Evolutionary conservation across 495 filamentous ascomycete genomes (phyloP).

Genomic region (Xylaria grammica): DNA sequence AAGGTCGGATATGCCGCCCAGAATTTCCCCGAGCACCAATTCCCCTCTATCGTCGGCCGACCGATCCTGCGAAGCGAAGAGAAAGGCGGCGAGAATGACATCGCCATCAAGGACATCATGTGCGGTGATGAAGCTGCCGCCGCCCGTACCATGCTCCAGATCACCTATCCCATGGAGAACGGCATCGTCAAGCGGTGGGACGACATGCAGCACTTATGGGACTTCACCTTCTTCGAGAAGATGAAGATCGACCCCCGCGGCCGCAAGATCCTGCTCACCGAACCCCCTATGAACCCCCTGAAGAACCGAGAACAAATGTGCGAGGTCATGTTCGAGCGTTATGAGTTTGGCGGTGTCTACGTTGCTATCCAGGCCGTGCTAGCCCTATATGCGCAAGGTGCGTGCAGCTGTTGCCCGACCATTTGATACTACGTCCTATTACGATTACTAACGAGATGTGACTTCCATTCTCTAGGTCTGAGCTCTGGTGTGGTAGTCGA

Average conservation of each 20-base stretch:
- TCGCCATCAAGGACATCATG: conserved; percentile 97
- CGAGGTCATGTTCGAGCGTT: conserved; percentile 98
- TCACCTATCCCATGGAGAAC: conserved; percentile 99
- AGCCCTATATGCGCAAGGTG: conserved; percentile 96
- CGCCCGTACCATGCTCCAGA: conserved; percentile 94
- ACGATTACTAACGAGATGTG: background rate
- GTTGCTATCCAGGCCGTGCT: conserved; percentile 98
- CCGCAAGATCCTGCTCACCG: conserved; percentile 97
- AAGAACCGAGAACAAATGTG: conserved; percentile 96
- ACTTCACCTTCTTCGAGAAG: conserved; percentile 97
- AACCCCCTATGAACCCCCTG: conserved; percentile 96
- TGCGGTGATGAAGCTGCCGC: conserved; percentile 97
- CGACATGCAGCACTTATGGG: conserved; percentile 99
- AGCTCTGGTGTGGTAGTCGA: conserved; percentile 97
- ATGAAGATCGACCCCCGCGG: conserved; percentile 89
- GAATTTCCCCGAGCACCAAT: conserved; percentile 99
- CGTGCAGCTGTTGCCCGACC: conserved; percentile 7
- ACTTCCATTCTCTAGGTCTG: conserved; percentile 64
- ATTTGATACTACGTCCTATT: background rate
- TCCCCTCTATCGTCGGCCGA: conserved; percentile 96
- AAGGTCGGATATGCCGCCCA: conserved; percentile 98
- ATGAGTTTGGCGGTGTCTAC: conserved; percentile 95
- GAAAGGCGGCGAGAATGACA: conserved; percentile 56
- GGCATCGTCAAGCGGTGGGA: conserved; percentile 99
- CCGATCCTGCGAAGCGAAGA: conserved; percentile 98